Base-by-base conservation (phyloP, 2,329 filamentous ascomycete genomes). In the Neopestalotiopsis sp. region DNA sequence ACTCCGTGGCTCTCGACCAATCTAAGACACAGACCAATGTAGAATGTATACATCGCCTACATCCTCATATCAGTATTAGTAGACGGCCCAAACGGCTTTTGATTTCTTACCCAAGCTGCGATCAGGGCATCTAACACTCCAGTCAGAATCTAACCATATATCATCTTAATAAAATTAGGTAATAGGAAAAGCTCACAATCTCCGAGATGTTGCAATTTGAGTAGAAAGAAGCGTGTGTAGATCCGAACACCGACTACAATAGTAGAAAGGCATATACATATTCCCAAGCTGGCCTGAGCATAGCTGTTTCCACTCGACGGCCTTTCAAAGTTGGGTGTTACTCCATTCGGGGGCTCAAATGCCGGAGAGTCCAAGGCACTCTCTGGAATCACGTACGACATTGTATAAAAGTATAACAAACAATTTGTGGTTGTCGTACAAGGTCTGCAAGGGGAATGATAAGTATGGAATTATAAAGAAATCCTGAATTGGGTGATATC, bases 31-130 rank as follows among this genome's bases (percentile, higher is more conserved):
- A 14, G 20, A 28, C 65, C 66, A 5, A 34, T 20, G 4, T 32
- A 14, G 13, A 40, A 57, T 12, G 28, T 53, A 30, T 61, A 65
- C n/a, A 68, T 34, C 13, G 32, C 66, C 68, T 70, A 45, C 13
- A n/a, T n/a, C 1, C n/a, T 4, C 4, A 49, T 1, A 7, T 49
- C 4, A 45, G 40, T 13, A 45, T 28, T 4, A 28, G 24, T 3
- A 4, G 24, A 28, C 24, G 24, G 24, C 1, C 24, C 24, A 3
- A 3, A 28, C 0, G 24, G 24, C 24, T 28, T 28, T 1, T 28
- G 24, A 28, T 28, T 28, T 3, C 24, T 28, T 4, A 53, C n/a
- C 45, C 45, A 24, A 53, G 17, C 17, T 53, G 9, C n/a, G 17
- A 53, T 7, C 14, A 53, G 45, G 6, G 17, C 14, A 53, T 53